Evolutionary conservation across 2,329 filamentous ascomycete species (phyloP).

Genomic region (Colletotrichum sansevieriae): DNA sequence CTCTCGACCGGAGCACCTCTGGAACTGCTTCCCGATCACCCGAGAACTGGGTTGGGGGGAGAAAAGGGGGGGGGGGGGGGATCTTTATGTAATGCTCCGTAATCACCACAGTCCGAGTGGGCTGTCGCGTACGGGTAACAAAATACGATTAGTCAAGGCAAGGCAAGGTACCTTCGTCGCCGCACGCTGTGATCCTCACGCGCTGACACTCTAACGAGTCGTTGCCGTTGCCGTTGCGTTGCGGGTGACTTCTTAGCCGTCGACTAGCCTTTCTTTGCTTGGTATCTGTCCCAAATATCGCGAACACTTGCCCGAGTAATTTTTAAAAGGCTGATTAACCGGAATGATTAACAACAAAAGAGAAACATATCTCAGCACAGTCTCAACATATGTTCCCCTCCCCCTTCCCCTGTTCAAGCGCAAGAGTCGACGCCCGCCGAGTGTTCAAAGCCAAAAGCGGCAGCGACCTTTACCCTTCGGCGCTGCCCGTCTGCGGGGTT

Average conservation of each 20-base stretch:
- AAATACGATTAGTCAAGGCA: not conserved
- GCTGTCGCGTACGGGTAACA: not conserved
- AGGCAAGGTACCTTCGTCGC: conserved; percentile 6
- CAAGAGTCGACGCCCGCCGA: not conserved
- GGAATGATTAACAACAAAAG: not conserved
- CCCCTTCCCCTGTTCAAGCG: too few relatives aligned
- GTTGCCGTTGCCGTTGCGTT: not conserved
- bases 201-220: not conserved
- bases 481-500: conserved; percentile 14
- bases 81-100: conserved; percentile 42
- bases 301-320: not conserved
- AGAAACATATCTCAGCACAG: not conserved
- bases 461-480: not conserved
- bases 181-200: not conserved
- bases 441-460: not conserved
- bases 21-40: too few relatives aligned
- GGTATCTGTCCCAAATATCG: too few relatives aligned
- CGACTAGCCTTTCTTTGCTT: not conserved
- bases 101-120: conserved; percentile 36
- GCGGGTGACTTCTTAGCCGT: conserved; percentile 6
- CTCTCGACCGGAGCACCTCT: not conserved
- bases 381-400: not conserved
- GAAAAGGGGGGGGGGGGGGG: not conserved
- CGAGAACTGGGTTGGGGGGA: too few relatives aligned
- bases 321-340: not conserved